Conservation (phyloP, 345 rosid genomes). For the Adansonia digitata region DNA sequence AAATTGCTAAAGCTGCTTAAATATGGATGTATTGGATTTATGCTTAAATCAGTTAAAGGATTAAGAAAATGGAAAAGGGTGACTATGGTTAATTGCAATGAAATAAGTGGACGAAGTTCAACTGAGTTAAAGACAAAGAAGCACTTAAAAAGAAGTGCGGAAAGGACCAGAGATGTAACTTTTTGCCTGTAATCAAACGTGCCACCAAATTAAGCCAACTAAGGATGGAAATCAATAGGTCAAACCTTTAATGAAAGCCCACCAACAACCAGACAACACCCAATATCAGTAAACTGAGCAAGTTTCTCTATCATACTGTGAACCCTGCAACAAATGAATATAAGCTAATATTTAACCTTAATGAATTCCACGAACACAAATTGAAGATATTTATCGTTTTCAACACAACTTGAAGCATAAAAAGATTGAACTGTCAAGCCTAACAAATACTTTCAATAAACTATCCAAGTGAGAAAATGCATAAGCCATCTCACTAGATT, state of each 20-base stretch:
- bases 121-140: neutral
- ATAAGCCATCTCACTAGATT: neutral
- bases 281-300: slow-evolving; percentile 79
- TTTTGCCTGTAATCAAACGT: neutral
- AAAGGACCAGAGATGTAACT: neutral
- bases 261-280: slow-evolving; percentile 86
- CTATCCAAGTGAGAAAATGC: neutral
- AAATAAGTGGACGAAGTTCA: neutral
- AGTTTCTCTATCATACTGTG: slow-evolving; percentile 88
- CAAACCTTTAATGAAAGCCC: slow-evolving; percentile 84
- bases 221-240: slow-evolving; percentile 2
- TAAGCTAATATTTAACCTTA: neutral
- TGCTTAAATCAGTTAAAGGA: neutral
- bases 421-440: neutral
- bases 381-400: neutral
- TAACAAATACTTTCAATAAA: neutral
- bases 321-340: slow-evolving; percentile 43
- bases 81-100: neutral
- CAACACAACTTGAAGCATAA: neutral
- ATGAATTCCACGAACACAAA: neutral
- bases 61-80: neutral
- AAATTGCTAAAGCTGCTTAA: neutral
- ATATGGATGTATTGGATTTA: neutral
- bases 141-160: neutral
- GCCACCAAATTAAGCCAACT: slow-evolving; percentile 28